phyloP scores from a whole-genome alignment of 2,329 filamentous ascomycete genomes.

The Penicillium brevicompactum region DNA sequence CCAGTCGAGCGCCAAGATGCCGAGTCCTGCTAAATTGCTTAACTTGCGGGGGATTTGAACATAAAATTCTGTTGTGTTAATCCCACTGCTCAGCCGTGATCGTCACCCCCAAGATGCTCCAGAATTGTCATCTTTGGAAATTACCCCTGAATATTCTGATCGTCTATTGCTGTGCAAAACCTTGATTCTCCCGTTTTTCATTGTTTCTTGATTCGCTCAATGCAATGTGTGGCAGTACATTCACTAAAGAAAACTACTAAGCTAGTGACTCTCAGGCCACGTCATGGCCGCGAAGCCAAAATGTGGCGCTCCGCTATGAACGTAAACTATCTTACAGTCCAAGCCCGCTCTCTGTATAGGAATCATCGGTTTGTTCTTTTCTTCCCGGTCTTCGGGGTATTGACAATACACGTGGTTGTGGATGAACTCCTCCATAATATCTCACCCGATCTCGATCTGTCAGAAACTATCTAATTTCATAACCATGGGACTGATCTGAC shows the following conservation, averaged over 20 bases:
- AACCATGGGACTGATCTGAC: neutral
- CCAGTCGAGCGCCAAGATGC: constrained; percentile 3
- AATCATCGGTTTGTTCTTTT: neutral
- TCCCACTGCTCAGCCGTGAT: neutral
- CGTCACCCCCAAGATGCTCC: neutral
- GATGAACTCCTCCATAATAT: neutral
- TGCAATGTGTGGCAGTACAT: constrained; percentile 7
- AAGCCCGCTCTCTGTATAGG: neutral
- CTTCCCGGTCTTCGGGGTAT: neutral
- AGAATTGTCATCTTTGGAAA: neutral
- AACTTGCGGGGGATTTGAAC: neutral
- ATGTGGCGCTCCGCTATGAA: constrained; percentile 13
- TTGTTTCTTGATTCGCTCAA: neutral
- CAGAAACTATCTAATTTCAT: neutral
- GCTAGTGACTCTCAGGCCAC: constrained; percentile 15
- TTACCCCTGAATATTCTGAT: neutral
- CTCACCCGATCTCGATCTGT: neutral
- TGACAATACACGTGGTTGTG: neutral
- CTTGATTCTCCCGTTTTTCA: neutral
- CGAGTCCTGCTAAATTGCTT: neutral
- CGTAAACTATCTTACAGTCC: neutral
- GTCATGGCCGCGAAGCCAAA: constrained; percentile 12
- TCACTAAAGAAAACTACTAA: neutral
- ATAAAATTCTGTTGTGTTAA: neutral
- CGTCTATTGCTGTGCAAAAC: constrained; percentile 1